Evolutionary conservation across 352 stramenopile species (phyloP).

Genomic region (Pythium sukuiense): DNA sequence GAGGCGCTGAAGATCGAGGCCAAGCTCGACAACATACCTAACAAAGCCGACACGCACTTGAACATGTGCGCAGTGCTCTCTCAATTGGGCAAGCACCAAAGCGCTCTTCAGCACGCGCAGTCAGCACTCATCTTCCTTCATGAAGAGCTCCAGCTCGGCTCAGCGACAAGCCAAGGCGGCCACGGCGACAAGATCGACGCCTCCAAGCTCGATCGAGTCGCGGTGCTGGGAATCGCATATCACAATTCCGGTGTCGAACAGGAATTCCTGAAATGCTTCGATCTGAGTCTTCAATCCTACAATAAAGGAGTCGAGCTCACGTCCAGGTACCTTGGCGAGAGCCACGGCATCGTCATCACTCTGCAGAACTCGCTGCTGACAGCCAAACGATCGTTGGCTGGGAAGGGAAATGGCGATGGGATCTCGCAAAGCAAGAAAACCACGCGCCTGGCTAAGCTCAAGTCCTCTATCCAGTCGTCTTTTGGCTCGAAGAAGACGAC

Average conservation of each 20-base stretch:
- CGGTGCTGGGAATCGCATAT: conserved; percentile 93
- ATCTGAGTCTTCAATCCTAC: conserved; percentile 90
- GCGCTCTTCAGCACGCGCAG: conserved; percentile 90
- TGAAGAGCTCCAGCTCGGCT: conserved; percentile 84
- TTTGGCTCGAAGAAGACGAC: conserved; percentile 40
- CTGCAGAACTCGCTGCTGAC: conserved; percentile 89
- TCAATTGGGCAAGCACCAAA: conserved; percentile 89
- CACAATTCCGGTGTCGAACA: conserved; percentile 96
- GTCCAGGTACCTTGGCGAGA: conserved; percentile 78
- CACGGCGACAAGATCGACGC: conserved; percentile 28
- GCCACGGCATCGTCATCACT: conserved; percentile 91
- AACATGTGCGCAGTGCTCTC: conserved; percentile 95
- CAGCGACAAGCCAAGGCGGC: conserved; percentile 10
- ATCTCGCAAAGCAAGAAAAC: conserved; percentile 37
- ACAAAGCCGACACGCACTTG: conserved; percentile 93
- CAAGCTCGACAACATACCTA: conserved; percentile 80
- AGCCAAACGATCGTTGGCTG: conserved; percentile 63
- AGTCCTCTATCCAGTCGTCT: conserved; percentile 40
- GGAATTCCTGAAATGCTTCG: conserved; percentile 93
- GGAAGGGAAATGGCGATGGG: conserved; percentile 52
- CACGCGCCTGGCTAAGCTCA: conserved; percentile 35
- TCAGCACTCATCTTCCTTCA: conserved; percentile 92
- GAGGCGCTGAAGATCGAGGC: conserved; percentile 92
- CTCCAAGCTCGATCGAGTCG: conserved; percentile 85
- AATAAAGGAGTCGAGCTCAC: conserved; percentile 91